A percentile compares a stretch with the other conserved stretches of the same genome.
These are phyloP conservation scores for Suillus subluteus DNA, from an alignment of 768 basidiomycete species.

Conservation along the genomic window DNA sequence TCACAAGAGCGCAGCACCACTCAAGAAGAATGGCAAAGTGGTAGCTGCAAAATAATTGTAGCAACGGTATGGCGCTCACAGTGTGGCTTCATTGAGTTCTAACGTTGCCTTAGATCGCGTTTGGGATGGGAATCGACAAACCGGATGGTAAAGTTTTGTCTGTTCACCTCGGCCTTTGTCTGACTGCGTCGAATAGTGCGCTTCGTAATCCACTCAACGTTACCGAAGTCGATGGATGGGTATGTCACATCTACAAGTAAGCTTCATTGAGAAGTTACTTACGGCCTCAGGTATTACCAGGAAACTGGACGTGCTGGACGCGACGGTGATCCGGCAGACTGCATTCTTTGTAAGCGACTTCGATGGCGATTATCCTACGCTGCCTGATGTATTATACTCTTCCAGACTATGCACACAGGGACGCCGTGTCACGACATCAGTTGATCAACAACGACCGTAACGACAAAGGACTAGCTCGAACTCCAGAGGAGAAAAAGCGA, in stretches of 20 bases:
- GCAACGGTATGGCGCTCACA: slow-evolving; percentile 71
- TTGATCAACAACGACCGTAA: slow-evolving; percentile 64
- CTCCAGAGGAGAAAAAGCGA: slow-evolving; percentile 51
- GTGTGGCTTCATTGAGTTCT: slow-evolving; percentile 2
- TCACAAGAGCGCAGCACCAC: slow-evolving; percentile 61
- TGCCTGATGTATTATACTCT: not conserved
- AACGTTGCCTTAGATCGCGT: slow-evolving; percentile 68
- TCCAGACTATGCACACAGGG: slow-evolving; percentile 67
- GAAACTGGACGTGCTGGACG: slow-evolving; percentile 97
- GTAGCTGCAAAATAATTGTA: slow-evolving; percentile 79
- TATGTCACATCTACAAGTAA: slow-evolving; percentile 39
- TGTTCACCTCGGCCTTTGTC: not conserved
- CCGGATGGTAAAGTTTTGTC: slow-evolving; percentile 55
- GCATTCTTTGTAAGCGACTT: slow-evolving; percentile 74
- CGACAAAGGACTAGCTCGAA: slow-evolving; percentile 36
- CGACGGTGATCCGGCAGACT: slow-evolving; percentile 83
- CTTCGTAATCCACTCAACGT: slow-evolving; percentile 86
- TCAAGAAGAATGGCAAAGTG: slow-evolving; percentile 76
- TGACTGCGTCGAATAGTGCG: slow-evolving; percentile 58
- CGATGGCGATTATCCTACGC: not conserved
- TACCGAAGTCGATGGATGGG: slow-evolving; percentile 87
- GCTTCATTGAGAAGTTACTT: slow-evolving; percentile 15
- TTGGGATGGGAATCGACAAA: slow-evolving; percentile 98
- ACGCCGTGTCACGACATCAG: slow-evolving; percentile 55
- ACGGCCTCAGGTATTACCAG: slow-evolving; percentile 72